phyloP scores from a whole-genome alignment of 495 filamentous ascomycete species.

The Hypoxylon fragiforme region DNA sequence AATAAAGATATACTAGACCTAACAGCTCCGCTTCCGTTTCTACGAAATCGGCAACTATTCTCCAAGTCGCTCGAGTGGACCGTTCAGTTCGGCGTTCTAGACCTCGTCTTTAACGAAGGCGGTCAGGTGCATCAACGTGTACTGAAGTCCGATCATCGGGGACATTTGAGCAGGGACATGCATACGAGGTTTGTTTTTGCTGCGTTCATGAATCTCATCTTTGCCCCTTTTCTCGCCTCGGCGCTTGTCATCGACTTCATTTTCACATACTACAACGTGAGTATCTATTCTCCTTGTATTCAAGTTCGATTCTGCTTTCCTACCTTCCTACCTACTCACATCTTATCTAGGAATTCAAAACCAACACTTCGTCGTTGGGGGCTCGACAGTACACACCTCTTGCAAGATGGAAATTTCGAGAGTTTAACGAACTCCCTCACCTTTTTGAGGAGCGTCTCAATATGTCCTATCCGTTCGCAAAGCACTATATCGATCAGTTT shows the following conservation, averaged over 20 bases:
- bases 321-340: constrained; percentile 9
- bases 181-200: constrained; percentile 76
- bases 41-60: constrained; percentile 76
- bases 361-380: constrained; percentile 76
- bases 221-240: constrained; percentile 78
- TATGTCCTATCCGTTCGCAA: constrained; percentile 93
- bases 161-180: constrained; percentile 73
- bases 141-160: constrained; percentile 77
- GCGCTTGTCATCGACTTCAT: constrained; percentile 87
- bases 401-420: constrained; percentile 96
- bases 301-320: not conserved
- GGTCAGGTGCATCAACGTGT: constrained; percentile 83
- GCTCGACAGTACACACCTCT: constrained; percentile 88
- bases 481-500: constrained; percentile 91
- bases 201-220: constrained; percentile 82
- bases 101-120: constrained; percentile 88
- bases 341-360: constrained; percentile 74
- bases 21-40: constrained; percentile 80
- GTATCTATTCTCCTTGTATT: constrained; percentile 25
- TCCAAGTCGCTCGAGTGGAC: constrained; percentile 86
- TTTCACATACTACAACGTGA: constrained; percentile 85
- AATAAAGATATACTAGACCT: constrained; percentile 95
- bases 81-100: constrained; percentile 82
- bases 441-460: constrained; percentile 85
- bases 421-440: constrained; percentile 96